Evolutionary conservation across 2,329 filamentous ascomycete species (phyloP).

Genomic region (Zalaria obscura): DNA sequence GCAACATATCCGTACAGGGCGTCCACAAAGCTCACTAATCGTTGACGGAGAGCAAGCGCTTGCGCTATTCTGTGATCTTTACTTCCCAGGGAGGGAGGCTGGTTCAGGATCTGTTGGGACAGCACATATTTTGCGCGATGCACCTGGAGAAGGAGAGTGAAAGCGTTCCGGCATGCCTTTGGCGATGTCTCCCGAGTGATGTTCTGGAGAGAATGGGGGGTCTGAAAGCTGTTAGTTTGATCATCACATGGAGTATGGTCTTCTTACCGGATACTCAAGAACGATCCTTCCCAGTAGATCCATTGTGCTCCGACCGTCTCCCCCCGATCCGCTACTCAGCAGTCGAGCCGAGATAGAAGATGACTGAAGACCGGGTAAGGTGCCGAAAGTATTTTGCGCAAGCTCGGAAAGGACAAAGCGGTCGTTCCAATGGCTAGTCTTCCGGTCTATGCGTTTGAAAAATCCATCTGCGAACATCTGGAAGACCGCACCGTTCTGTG

Average conservation of each 20-base stretch:
- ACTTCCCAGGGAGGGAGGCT: not conserved
- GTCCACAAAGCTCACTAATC: slow-evolving; percentile 65
- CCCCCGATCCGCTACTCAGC: not conserved
- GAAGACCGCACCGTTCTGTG: slow-evolving; percentile 56
- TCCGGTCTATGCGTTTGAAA: slow-evolving; percentile 58
- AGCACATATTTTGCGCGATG: slow-evolving; percentile 57
- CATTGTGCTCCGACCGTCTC: not conserved
- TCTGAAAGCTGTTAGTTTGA: slow-evolving; percentile 11
- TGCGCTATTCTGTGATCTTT: not conserved
- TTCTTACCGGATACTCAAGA: slow-evolving; percentile 52
- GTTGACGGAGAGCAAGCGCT: slow-evolving; percentile 39
- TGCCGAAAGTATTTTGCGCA: slow-evolving; percentile 55
- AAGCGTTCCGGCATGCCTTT: slow-evolving; percentile 54
- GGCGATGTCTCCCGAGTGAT: slow-evolving; percentile 55
- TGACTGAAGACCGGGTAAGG: slow-evolving; percentile 37
- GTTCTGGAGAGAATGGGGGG: slow-evolving; percentile 51
- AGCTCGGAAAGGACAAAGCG: slow-evolving; percentile 67
- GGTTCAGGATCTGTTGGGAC: slow-evolving; percentile 12
- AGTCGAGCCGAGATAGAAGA: slow-evolving; percentile 44
- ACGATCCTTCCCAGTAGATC: slow-evolving; percentile 42
- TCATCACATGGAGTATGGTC: slow-evolving; percentile 14
- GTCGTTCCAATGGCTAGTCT: slow-evolving; percentile 56
- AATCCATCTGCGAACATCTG: slow-evolving; percentile 52
- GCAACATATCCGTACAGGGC: slow-evolving; percentile 63
- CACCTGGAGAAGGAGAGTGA: slow-evolving; percentile 64